Evolutionary conservation across 352 stramenopile species (phyloP).

Genomic region (Aphanomyces invadans): DNA sequence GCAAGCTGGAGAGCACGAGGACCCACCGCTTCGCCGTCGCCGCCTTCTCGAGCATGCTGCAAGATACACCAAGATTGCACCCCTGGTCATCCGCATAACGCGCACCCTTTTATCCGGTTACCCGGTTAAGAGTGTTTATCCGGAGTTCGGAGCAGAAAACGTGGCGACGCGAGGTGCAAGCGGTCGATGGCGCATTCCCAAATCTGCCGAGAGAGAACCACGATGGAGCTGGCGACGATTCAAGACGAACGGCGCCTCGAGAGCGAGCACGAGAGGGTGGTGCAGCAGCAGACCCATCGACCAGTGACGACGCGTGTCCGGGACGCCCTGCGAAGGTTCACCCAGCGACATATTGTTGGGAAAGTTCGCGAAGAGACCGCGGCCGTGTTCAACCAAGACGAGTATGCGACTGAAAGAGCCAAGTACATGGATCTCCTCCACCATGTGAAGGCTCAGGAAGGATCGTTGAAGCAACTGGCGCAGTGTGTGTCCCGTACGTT

Average conservation of each 20-base stretch:
- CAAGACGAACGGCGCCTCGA: neutral
- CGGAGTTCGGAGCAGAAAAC: neutral
- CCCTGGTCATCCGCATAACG: neutral
- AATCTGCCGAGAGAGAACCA: neutral
- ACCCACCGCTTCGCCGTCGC: slow-evolving; percentile 14
- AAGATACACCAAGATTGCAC: neutral
- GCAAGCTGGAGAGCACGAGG: slow-evolving; percentile 28
- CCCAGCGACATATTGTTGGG: neutral
- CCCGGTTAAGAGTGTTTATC: no score
- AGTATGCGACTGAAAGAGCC: neutral
- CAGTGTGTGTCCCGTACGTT: neutral
- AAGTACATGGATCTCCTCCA: neutral
- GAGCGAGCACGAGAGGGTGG: neutral
- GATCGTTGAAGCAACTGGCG: neutral
- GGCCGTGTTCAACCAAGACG: neutral
- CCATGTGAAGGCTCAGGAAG: neutral
- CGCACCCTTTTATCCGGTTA: neutral
- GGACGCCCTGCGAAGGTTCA: neutral
- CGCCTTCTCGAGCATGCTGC: neutral
- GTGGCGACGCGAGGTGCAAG: neutral
- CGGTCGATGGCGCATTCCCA: neutral
- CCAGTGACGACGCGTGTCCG: neutral
- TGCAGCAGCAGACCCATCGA: neutral
- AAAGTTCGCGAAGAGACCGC: neutral
- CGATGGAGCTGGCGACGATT: neutral